Percentiles rank a stretch among this genome's conserved stretches.
These are phyloP conservation scores for Phoma herbarum DNA, from an alignment of 2,329 filamentous ascomycete species.

Conservation along the genomic window DNA sequence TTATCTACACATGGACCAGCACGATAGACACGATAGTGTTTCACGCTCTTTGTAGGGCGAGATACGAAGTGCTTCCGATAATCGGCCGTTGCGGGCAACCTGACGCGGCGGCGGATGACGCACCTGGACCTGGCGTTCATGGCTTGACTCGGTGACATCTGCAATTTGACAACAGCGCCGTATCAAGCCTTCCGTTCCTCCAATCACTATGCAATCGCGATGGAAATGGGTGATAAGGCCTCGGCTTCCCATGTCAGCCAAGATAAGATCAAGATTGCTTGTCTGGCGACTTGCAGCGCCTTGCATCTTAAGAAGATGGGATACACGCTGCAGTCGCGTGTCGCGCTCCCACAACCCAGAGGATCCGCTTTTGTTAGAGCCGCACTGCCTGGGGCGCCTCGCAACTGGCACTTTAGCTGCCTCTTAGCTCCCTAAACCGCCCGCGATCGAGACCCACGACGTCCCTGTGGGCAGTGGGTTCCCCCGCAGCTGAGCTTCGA, in stretches of 20 bases:
- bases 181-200: constrained; percentile 2
- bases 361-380: not conserved
- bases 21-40: constrained; percentile 1
- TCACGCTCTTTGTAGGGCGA: not conserved
- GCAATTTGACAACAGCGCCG: constrained; percentile 22
- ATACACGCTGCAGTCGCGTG: constrained; percentile 15
- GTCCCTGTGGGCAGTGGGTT: not conserved
- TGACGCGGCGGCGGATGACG: constrained; percentile 21
- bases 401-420: not conserved
- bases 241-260: not conserved
- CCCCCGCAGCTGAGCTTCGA: constrained; percentile 7
- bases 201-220: constrained; percentile 3
- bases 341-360: not conserved
- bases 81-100: constrained; percentile 16
- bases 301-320: too few species aligned
- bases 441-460: constrained; percentile 1
- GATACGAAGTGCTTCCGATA: constrained; percentile 26
- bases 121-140: constrained; percentile 18
- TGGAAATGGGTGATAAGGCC: not conserved
- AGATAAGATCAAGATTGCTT: not conserved
- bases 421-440: constrained; percentile 3
- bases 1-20: not conserved
- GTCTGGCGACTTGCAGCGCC: not conserved
- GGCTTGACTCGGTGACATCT: constrained; percentile 20
- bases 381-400: not conserved